Evolutionary conservation across 1,139 yeast genomes (phyloP), one percentile per base, ranked within the genome.

Genomic region (Yarrowia galli): DNA sequence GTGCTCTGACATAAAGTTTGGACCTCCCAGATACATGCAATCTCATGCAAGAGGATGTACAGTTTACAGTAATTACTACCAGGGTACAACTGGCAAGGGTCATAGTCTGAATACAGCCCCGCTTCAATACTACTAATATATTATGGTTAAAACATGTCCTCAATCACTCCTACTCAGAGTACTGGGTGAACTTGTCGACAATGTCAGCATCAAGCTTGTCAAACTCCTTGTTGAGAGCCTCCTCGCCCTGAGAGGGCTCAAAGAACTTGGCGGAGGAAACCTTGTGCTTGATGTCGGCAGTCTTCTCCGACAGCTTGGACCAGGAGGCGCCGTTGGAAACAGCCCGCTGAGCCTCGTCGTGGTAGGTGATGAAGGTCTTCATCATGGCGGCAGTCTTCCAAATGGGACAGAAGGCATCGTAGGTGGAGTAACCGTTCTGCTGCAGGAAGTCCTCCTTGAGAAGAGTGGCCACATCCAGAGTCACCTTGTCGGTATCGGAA

Each of bases 361-460:
- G 88, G 81, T 95, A 95, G 54, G 92, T 81, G 71, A 92, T 87
- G 76, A 95, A 95, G 25, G 95, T 89, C 81, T 91, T 92, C 98
- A 95, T 92, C 99, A 95, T 95, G 79, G 92, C 96, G 75, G 87
- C 89, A 69, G 99, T 95, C 85, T 95, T 95, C 99, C 99, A 95
- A 77, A 95, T 91, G 74, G 99, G 99, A 83, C 99, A 95, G 89
- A 92, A 95, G 66, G 97, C 97, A 82, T 95, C 99, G 79, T 96
- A 95, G 67, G 97, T 83, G 54, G 98, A 95, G 82, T 96, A 95
- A 82, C 99, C 99, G 80, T 95, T 95, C 83, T 95, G 99, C 83
- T 95, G 99, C 79, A 95, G 85, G 87, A 95, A 95, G 82, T 95
- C 99, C 81, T 95, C 99, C 82, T 95, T 95, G 80, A 95, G 87